phyloP scores from a whole-genome alignment of 1,284 basidiomycete species.

The Cerrena zonata region DNA sequence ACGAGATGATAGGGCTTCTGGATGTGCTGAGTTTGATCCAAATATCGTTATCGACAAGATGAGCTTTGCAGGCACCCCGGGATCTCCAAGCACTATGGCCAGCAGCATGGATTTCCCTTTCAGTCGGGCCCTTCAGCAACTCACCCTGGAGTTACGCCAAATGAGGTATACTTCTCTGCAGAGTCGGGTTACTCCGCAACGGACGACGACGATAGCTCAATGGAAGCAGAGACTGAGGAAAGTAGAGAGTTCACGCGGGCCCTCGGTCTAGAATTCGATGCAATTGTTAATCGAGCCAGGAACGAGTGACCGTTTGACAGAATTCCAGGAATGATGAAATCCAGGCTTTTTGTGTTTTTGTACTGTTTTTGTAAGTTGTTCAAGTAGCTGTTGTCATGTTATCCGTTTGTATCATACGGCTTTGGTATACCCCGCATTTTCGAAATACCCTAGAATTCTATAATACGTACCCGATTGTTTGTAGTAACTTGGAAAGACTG shows the following conservation, averaged over 20 bases:
- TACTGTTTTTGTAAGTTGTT: not conserved
- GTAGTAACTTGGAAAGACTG: no score
- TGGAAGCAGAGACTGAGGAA: constrained; percentile 25
- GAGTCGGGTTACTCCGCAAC: not conserved
- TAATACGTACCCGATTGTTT: no score
- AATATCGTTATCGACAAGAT: constrained; percentile 26
- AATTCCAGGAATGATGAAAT: not conserved
- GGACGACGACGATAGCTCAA: constrained; percentile 6
- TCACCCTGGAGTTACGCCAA: not conserved
- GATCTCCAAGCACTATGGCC: constrained; percentile 10
- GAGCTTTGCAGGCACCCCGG: constrained; percentile 25
- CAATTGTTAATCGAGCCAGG: constrained; percentile 16
- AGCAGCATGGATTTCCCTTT: constrained; percentile 6
- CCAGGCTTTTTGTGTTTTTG: not conserved
- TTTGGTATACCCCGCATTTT: no score
- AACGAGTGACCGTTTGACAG: not conserved
- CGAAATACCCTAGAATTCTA: no score
- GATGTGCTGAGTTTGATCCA: constrained; percentile 17
- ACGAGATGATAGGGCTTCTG: constrained; percentile 7
- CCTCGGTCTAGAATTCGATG: constrained; percentile 25
- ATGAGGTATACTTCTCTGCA: not conserved
- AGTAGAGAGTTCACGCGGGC: constrained; percentile 24
- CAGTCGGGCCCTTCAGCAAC: not conserved
- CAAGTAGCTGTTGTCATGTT: no score
- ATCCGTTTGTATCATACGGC: no score